A percentile compares a stretch with the other conserved stretches of the same genome.
phyloP scores from a whole-genome alignment of 768 basidiomycete genomes.

The Rhodotorula taiwanensis region DNA sequence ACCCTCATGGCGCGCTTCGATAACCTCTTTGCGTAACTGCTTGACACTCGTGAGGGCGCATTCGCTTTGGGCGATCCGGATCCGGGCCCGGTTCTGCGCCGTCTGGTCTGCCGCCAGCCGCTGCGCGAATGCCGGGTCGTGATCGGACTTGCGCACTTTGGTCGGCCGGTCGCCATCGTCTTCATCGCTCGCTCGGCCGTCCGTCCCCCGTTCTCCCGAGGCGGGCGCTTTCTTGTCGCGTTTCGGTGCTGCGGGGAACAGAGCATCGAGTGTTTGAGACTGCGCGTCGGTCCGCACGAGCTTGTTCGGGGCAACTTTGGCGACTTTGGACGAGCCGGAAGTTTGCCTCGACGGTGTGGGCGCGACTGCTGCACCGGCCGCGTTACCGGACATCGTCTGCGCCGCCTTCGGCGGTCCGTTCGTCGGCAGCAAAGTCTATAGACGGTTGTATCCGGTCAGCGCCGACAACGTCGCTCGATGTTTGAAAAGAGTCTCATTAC shows the following conservation, averaged over 20 bases:
- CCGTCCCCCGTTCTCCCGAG: slow-evolving; percentile 40
- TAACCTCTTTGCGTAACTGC: slow-evolving; percentile 55
- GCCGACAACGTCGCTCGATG: background rate
- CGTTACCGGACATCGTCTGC: background rate
- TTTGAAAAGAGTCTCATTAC: slow-evolving; percentile 19
- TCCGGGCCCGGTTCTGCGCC: slow-evolving; percentile 25
- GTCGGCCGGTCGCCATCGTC: slow-evolving; percentile 38
- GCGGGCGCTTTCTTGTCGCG: too few relatives aligned
- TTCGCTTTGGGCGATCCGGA: slow-evolving; percentile 60
- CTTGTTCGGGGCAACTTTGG: slow-evolving; percentile 50
- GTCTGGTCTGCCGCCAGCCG: slow-evolving; percentile 32
- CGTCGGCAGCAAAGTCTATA: slow-evolving; percentile 45
- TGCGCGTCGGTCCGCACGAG: slow-evolving; percentile 84
- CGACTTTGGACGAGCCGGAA: background rate
- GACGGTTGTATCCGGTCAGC: background rate
- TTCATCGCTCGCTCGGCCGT: slow-evolving; percentile 51
- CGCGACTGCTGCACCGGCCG: background rate
- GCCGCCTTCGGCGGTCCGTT: slow-evolving; percentile 12
- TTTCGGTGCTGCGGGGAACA: slow-evolving; percentile 66
- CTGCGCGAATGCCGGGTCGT: slow-evolving; percentile 28
- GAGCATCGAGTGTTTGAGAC: slow-evolving; percentile 88
- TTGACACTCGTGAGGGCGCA: slow-evolving; percentile 70
- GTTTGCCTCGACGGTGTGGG: slow-evolving; percentile 3
- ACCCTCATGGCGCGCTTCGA: slow-evolving; percentile 66
- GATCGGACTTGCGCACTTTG: slow-evolving; percentile 16